A percentile compares a stretch with the other conserved stretches of the same genome.
Evolutionary conservation across 2,329 filamentous ascomycete genomes (phyloP).

Genomic region (Elsinoe ampelina): DNA sequence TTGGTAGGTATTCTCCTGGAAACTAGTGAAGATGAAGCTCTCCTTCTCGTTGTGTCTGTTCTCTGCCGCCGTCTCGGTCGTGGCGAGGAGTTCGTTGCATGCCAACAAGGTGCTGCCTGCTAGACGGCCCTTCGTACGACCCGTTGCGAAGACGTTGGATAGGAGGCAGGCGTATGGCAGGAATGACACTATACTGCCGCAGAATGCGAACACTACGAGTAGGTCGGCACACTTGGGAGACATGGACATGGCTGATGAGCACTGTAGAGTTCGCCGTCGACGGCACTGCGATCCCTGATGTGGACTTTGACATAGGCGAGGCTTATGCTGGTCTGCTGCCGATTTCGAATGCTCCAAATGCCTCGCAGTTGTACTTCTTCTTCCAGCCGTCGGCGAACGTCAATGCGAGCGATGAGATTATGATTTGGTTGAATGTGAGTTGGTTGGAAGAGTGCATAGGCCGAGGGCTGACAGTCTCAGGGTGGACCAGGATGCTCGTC

Average conservation of each 20-base stretch:
- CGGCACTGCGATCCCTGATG: conserved; percentile 22
- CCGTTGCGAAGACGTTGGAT: conserved; percentile 8
- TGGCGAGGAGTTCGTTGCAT: conserved; percentile 20
- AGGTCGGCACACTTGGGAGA: not conserved
- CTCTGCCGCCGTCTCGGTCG: conserved; percentile 1
- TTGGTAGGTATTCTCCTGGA: too few species aligned
- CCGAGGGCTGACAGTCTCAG: conserved; percentile 20
- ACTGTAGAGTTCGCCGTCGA: conserved; percentile 16
- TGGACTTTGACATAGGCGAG: conserved; percentile 42
- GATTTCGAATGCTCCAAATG: conserved; percentile 39
- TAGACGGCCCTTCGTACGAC: conserved; percentile 8
- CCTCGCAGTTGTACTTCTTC: conserved; percentile 44
- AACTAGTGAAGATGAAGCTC: conserved; percentile 1
- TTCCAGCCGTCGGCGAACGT: conserved; percentile 43
- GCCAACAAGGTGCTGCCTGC: conserved; percentile 21
- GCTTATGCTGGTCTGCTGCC: conserved; percentile 46
- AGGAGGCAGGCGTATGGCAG: conserved; percentile 2
- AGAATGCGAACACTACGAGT: conserved; percentile 37
- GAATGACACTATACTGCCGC: conserved; percentile 29
- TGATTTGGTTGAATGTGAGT: conserved; percentile 34
- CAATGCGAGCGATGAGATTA: conserved; percentile 39
- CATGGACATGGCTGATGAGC: not conserved
- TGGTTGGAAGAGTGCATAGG: conserved; percentile 12
- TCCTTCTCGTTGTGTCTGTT: conserved; percentile 12
- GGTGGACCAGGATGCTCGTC: conserved; percentile 38